These are phyloP conservation scores for Coccomyxa subellipsoidea DNA, from an alignment of 163 green algal genomes.

Conservation along the genomic window DNA sequence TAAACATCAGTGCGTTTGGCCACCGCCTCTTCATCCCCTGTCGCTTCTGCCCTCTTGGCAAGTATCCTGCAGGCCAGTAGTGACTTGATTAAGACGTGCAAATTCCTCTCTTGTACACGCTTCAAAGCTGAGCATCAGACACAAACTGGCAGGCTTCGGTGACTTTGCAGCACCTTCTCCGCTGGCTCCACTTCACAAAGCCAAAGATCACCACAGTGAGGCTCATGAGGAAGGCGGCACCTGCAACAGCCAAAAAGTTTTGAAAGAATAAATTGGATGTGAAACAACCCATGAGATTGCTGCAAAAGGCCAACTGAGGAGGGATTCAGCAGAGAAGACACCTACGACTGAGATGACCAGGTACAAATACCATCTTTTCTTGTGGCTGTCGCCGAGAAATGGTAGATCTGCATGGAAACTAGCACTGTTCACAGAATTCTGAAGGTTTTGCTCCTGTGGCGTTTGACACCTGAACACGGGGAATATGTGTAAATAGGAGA, in stretches of 20 bases:
- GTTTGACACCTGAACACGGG: not conserved
- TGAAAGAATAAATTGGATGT: too few relatives aligned
- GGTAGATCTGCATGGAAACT: not conserved
- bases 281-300: too few relatives aligned
- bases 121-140: not conserved
- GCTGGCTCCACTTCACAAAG: not conserved
- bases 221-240: not conserved
- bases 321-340: too few relatives aligned
- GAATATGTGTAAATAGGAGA: not conserved
- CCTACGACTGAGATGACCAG: not conserved
- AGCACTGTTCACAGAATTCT: not conserved
- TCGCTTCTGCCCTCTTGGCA: not conserved
- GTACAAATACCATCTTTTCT: not conserved
- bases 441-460: not conserved
- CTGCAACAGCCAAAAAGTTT: too few relatives aligned
- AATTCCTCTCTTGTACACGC: too few relatives aligned
- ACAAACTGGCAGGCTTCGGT: not conserved
- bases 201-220: not conserved
- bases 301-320: too few relatives aligned
- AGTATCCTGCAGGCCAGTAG: not conserved
- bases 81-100: too few relatives aligned
- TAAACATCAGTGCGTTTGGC: not conserved
- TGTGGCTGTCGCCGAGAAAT: not conserved
- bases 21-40: not conserved
- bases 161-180: not conserved